A percentile compares a stretch with the other conserved stretches of the same genome.
phyloP scores from a whole-genome alignment of 164 flowering plant genomes.

The Stephania cephalantha region DNA sequence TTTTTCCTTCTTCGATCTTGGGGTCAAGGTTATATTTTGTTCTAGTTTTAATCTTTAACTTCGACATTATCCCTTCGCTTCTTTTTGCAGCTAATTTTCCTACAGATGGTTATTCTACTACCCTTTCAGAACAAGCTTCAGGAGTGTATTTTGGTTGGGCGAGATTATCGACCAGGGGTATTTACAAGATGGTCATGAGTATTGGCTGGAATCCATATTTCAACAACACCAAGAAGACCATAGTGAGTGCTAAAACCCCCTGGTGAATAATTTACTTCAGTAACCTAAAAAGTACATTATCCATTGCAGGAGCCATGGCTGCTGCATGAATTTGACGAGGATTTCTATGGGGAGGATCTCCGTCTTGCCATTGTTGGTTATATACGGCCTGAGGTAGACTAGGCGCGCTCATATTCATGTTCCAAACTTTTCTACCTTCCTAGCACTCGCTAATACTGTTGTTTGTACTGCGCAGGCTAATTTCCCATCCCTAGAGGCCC shows the following conservation, averaged over 20 bases:
- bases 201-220: constrained; percentile 96
- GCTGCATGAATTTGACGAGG: constrained; percentile 77
- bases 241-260: constrained; percentile 48
- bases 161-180: constrained; percentile 53
- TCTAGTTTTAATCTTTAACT: neutral
- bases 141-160: constrained; percentile 99
- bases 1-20: neutral
- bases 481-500: constrained; percentile 65
- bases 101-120: constrained; percentile 42
- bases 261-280: neutral
- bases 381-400: constrained; percentile 77
- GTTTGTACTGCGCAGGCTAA: constrained; percentile 46
- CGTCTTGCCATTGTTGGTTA: constrained; percentile 78
- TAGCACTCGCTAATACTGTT: neutral
- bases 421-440: too few relatives aligned
- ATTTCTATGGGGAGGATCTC: constrained; percentile 88
- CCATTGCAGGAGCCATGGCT: constrained; percentile 87
- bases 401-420: neutral
- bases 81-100: constrained; percentile 77
- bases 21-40: neutral
- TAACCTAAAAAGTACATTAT: constrained; percentile 5
- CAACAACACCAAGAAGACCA: constrained; percentile 80
- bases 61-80: neutral
- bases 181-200: constrained; percentile 97
- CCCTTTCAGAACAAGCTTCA: constrained; percentile 61